phyloP scores from a whole-genome alignment of 2,329 filamentous ascomycete genomes.

The Pseudocercospora cruenta region DNA sequence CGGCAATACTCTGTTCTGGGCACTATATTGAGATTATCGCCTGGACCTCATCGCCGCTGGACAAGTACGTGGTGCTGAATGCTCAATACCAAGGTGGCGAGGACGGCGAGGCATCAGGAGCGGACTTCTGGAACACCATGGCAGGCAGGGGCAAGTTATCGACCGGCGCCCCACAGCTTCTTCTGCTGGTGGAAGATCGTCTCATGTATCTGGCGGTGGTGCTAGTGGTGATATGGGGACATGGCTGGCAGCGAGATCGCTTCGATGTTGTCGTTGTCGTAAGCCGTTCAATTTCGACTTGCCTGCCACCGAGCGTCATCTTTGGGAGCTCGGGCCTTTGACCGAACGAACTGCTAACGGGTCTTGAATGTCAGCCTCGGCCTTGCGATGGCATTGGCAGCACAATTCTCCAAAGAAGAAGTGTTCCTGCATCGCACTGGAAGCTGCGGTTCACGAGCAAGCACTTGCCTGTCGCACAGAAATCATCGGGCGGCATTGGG shows the following conservation, averaged over 20 bases:
- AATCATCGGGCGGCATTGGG: neutral
- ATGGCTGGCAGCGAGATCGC: neutral
- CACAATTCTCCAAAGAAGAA: neutral
- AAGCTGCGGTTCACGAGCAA: neutral
- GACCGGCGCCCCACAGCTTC: neutral
- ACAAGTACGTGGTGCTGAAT: no score
- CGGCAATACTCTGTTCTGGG: no score
- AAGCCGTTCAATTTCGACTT: neutral
- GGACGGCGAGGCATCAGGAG: neutral
- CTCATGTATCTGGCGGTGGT: neutral
- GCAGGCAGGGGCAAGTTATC: neutral
- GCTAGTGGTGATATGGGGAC: neutral
- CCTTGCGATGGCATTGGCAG: no score
- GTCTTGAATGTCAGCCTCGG: neutral
- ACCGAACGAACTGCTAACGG: neutral
- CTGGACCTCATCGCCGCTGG: no score
- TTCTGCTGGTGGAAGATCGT: no score
- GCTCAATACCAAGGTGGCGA: no score
- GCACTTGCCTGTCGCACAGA: neutral
- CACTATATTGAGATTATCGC: no score
- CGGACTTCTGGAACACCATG: neutral
- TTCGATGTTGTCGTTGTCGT: neutral
- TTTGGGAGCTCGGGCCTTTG: neutral
- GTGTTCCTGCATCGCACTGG: neutral
- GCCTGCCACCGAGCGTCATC: neutral